These are phyloP conservation scores for Pseudoscleropodium purum DNA, from an alignment of 225 moss, liverwort and hornwort genomes.

Conservation along the genomic window DNA sequence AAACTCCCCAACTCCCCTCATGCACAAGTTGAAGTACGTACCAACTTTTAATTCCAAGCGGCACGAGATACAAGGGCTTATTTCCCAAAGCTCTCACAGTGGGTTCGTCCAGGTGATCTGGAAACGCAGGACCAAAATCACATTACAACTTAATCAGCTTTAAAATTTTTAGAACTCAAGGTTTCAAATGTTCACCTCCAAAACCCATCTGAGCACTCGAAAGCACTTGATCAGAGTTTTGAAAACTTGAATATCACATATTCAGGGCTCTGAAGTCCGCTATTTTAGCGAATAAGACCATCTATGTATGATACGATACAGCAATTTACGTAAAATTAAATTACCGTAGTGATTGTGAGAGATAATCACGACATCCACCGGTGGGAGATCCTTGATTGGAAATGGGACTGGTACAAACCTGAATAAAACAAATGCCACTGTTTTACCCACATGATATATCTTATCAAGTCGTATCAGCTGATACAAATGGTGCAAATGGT, in stretches of 20 bases:
- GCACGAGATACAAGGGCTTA: conserved; percentile 31
- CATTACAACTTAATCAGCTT: background rate
- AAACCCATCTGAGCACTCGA: background rate
- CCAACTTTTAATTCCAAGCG: conserved; percentile 30
- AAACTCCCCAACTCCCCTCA: background rate
- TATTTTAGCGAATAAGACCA: no score
- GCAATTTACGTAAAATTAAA: background rate
- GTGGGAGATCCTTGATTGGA: conserved; percentile 31
- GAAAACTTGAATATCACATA: background rate
- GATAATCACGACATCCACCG: conserved; percentile 31
- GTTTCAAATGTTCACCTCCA: background rate
- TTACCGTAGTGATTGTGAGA: conserved; percentile 38
- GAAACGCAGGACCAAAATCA: background rate
- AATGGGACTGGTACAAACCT: conserved; percentile 33
- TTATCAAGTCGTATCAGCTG: background rate
- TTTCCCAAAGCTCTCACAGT: conserved; percentile 34
- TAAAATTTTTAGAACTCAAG: no score
- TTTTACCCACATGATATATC: background rate
- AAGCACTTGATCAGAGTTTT: background rate
- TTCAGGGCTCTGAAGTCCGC: background rate
- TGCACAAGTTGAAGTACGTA: background rate
- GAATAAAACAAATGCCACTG: background rate
- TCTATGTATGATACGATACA: background rate
- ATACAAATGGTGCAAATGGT: background rate
- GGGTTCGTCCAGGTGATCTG: conserved; percentile 29